Conservation (phyloP, 2,329 filamentous ascomycete genomes). For the Hypocrella siamensis region DNA sequence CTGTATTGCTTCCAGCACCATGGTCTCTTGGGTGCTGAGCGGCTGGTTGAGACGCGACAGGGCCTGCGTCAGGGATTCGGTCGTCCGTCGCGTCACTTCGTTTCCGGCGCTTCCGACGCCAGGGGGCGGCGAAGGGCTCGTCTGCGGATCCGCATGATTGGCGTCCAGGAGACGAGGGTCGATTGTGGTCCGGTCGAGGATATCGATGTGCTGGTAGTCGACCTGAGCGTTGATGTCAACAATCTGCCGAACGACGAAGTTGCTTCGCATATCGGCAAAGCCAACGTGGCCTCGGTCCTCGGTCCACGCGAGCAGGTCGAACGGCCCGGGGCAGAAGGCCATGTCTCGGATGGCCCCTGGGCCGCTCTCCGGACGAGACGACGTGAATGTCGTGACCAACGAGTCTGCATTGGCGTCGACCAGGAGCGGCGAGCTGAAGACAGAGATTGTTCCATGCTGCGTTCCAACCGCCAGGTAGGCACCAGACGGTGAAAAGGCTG, state of each 20-base stretch:
- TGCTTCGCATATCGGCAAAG: constrained; percentile 54
- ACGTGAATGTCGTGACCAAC: constrained; percentile 60
- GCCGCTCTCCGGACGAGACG: constrained; percentile 55
- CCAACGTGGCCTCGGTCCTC: constrained; percentile 70
- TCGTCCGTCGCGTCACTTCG: too few species aligned
- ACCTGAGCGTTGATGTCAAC: constrained; percentile 46
- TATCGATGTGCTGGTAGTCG: constrained; percentile 37
- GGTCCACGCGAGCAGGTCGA: constrained; percentile 84
- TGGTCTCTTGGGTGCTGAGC: constrained; percentile 35
- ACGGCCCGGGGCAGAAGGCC: constrained; percentile 79
- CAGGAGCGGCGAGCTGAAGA: constrained; percentile 47
- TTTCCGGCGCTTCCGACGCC: constrained; percentile 1
- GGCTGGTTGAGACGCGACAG: constrained; percentile 28
- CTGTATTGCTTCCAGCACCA: constrained; percentile 40
- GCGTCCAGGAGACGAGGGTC: constrained; percentile 36
- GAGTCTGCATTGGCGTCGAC: constrained; percentile 33
- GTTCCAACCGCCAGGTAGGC: constrained; percentile 61
- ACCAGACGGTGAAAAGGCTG: constrained; percentile 59
- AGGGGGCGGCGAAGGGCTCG: constrained; percentile 6
- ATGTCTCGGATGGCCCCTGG: constrained; percentile 78
- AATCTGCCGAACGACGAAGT: constrained; percentile 52
- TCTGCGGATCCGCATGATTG: constrained; percentile 25
- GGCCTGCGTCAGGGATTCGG: too few species aligned
- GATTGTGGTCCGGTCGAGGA: constrained; percentile 39
- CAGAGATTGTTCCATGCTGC: constrained; percentile 64